A percentile compares a stretch with the other conserved stretches of the same genome.
Conservation (phyloP, 2,329 filamentous ascomycete species). For the Penicillium paneum region DNA sequence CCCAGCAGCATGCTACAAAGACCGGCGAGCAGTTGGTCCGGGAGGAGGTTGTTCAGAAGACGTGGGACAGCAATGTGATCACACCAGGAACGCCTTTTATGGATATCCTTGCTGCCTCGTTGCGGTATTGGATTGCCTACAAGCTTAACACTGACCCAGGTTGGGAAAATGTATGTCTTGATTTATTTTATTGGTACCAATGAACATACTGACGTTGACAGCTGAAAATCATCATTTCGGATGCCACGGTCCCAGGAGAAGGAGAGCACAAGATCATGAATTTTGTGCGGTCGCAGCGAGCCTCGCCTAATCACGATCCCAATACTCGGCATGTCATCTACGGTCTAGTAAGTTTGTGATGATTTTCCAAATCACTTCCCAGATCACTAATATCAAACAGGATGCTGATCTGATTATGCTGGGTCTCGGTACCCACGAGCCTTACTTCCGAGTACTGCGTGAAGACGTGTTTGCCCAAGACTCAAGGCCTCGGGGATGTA, state of each 20-base stretch:
- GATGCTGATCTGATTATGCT: slow-evolving; percentile 99
- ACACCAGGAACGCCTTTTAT: slow-evolving; percentile 98
- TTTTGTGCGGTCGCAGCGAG: slow-evolving; percentile 89
- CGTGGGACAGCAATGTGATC: slow-evolving; percentile 85
- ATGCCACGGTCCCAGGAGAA: slow-evolving; percentile 95
- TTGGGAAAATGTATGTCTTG: slow-evolving; percentile 68
- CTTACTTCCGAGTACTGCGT: slow-evolving; percentile 90
- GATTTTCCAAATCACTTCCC: neutral
- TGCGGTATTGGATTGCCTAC: slow-evolving; percentile 96
- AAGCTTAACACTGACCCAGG: slow-evolving; percentile 95
- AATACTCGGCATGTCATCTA: slow-evolving; percentile 99
- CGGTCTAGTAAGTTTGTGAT: slow-evolving; percentile 56
- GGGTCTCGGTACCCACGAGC: slow-evolving; percentile 93
- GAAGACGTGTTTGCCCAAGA: slow-evolving; percentile 97
- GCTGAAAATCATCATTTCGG: slow-evolving; percentile 96
- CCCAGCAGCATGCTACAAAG: slow-evolving; percentile 68
- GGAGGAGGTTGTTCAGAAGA: slow-evolving; percentile 69
- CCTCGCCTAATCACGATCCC: slow-evolving; percentile 85
- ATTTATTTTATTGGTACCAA: neutral
- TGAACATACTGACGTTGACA: slow-evolving; percentile 30
- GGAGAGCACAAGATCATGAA: slow-evolving; percentile 99
- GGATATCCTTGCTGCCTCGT: slow-evolving; percentile 84
- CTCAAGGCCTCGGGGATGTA: slow-evolving; percentile 75
- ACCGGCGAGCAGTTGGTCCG: slow-evolving; percentile 58
- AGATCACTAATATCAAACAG: slow-evolving; percentile 28